Base-by-base conservation (phyloP, 2,329 filamentous ascomycete species). In the Lasiodiplodia gonubiensis region DNA sequence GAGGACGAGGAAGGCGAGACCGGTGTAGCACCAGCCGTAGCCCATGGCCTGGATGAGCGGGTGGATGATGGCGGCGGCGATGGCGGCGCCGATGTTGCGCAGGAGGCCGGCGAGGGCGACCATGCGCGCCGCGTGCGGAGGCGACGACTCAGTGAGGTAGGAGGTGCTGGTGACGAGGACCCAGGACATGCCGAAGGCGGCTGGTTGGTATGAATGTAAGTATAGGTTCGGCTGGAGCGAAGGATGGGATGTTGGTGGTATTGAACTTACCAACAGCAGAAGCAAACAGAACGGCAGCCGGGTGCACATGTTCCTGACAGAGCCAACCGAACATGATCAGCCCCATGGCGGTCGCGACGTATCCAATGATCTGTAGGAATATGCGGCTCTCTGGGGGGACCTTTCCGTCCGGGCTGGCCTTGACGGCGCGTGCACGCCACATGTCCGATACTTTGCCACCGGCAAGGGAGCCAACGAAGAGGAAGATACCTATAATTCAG, bases 291-390 rank as follows among this genome's bases (percentile, higher is more conserved):
- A 73, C 68, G 7, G 74, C 68, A 27, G 75, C 69, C 35, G 75
- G 72, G 68, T 79, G 77, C 0, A 76, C 64, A 3, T 67, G 67
- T 30, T 71, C 66, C 54, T 74, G 67, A 8, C 77, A 74, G 51
- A 79, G 80, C 80, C 80, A 83, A 23, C 80, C 81, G 68, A 77
- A 82, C 77, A 81, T 78, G 42, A 76, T 67, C 16, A 79, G 77
- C 0, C 80, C 81, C 0, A 72, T 75, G 1, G 77, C 75, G 12
- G 76, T 78, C 18, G 81, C 67, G 7, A 81, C n/a, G 6, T 80
- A 78, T 1, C 80, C 80, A 67, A 75, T 75, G 33, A 81, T 77
- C 55, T 82, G 81, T 25, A 79, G 77, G 2, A 73, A 72, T 33
- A 83, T 73, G 42, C 81, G 75, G 46, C 72, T 75, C 67, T 82